Base-by-base conservation (phyloP, 2,329 filamentous ascomycete species). In the Beauveria varroae region DNA sequence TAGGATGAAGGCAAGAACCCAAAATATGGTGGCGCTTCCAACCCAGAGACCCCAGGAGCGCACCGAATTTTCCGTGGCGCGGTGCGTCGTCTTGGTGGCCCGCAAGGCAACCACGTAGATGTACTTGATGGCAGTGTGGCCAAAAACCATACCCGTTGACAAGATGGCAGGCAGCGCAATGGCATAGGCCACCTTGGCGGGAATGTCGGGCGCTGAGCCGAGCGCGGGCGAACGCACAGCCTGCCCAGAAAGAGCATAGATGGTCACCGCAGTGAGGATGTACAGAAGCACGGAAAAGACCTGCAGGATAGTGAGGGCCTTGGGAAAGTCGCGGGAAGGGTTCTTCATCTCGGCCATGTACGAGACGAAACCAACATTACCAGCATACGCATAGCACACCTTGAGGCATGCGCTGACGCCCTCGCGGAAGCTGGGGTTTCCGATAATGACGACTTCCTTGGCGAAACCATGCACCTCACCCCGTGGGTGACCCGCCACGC, bases 1-100 rank as follows among this genome's bases (percentile, higher is more conserved):
- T 34, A 75, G 63, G 61, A 73, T 60, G 64, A 75, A 75, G 55
- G 68, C 69, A 28, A 71, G 60, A 18, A 67, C n/a, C 73, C 72
- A 74, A 68, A 73, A 74, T 50, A 68, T 2, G 52, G 68, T 72
- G 44, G 70, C 72, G 57, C 70, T 68, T 24, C 64, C 65, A 60
- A 75, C 67, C 73, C 73, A 74, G 51, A 71, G 67, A 60, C 63
- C 64, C 73, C 74, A 76, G 0, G 72, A 72, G 24, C 68, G 71
- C 57, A 68, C 55, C 10, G 68, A 70, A 64, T 70, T 71, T 49
- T 66, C 63, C 1, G 73, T 75, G 64, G 73, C 68, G 64, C 72
- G 69, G 57, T 70, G 61, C 6, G 69, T 68, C 57, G 70, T 64
- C 60, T 71, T 73, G 60, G 71, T 68, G 26, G 66, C 62, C 61